Base-by-base conservation (phyloP, 73 alveolate species). In the Paramecium octaurelia region DNA sequence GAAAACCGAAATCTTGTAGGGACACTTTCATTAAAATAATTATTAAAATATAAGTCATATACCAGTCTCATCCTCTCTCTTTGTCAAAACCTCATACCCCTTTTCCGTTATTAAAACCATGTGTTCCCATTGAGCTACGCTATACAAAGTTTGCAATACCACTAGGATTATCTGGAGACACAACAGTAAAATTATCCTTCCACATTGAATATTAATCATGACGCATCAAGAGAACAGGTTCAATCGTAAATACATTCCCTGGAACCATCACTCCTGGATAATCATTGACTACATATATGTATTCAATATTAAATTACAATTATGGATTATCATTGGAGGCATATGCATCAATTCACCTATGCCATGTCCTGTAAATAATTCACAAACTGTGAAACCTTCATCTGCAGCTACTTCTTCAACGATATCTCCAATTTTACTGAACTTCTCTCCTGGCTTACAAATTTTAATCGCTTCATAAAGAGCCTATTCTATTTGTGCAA, bases 201-300 rank as follows among this genome's bases (percentile, higher is more conserved):
- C 99, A 97, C 86, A 50, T 57, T 58, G 24, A 94, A 44, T 97
- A 57, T 20, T 93, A 75, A 23, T 96, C 95, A 64, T 76, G 93
- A 48, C 85, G 94, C 96, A 95, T 94, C 95, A 96, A 93, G 24
- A 95, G 85, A 70, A 98, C 96, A 23, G 99, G 99, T 89, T 98
- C 99, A 54, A 98, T 98, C 48, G 99, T 98, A 88, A 98, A 98
- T 6, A 97, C 97, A 97, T 95, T 97, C 7, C 99, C 99, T 11
- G 97, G 97, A 69, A 93, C 95, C 98, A 98, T 97, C 44, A 58
- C 86, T 9, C 64, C 86, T 11, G 83, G 90, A 44, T 71, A 59
- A 70, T 89, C 94, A 89, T 77, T 46, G 10, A 59, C 68, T 38
- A 77, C 18, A 92, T 95, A 40, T 40, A 0, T 40, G 7, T 40